Percentiles rank a stretch among this genome's conserved stretches.
phyloP scores from a whole-genome alignment of 495 filamentous ascomycete species.

The Xylaria intraflava region DNA sequence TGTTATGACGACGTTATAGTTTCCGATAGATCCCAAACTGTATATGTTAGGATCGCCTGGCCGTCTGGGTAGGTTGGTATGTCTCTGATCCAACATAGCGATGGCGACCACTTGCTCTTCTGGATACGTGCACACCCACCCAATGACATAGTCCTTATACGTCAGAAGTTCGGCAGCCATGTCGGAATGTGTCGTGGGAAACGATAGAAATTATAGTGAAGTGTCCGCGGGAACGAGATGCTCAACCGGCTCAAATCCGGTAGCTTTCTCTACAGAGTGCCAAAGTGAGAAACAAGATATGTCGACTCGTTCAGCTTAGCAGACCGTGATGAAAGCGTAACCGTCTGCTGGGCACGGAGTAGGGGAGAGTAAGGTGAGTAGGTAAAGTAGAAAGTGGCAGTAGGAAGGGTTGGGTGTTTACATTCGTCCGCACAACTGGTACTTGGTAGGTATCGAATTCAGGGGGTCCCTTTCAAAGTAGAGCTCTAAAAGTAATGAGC shows the following conservation, averaged over 20 bases:
- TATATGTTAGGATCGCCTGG: conserved; percentile 29
- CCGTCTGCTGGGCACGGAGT: too few relatives aligned
- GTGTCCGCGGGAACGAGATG: background rate
- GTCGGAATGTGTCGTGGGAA: background rate
- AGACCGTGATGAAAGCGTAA: too few relatives aligned
- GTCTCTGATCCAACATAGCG: conserved; percentile 40
- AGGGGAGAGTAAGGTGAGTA: too few relatives aligned
- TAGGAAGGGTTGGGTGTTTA: too few relatives aligned
- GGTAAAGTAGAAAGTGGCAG: too few relatives aligned
- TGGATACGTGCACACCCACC: conserved; percentile 42
- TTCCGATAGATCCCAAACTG: conserved; percentile 28
- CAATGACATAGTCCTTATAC: conserved; percentile 37
- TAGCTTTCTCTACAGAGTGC: too few relatives aligned
- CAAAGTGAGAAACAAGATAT: too few relatives aligned
- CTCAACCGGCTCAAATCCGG: background rate
- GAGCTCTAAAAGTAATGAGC: too few relatives aligned
- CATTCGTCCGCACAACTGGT: too few relatives aligned
- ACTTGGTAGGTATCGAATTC: too few relatives aligned
- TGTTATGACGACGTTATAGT: conserved; percentile 39
- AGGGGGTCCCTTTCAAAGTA: too few relatives aligned
- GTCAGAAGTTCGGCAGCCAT: background rate
- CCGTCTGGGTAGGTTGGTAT: conserved; percentile 4
- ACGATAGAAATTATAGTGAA: background rate
- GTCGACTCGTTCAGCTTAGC: too few relatives aligned
- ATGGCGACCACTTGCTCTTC: conserved; percentile 38